Evolutionary conservation across 768 basidiomycete species (phyloP), one percentile per base, ranked within the genome.

Genomic region (Phaeotremella fagi): DNA sequence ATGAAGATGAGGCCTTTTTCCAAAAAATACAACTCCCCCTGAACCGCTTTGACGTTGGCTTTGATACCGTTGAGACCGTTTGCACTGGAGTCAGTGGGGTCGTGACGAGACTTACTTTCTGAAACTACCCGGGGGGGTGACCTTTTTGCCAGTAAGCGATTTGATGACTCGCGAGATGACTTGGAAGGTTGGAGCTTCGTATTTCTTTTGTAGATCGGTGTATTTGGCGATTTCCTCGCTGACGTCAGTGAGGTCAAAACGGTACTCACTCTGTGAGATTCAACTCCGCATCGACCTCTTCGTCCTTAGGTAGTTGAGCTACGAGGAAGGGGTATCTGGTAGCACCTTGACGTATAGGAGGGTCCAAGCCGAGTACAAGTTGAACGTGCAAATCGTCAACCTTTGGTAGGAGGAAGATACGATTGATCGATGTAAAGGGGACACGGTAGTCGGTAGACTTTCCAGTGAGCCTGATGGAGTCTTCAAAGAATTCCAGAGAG

Each of bases 391-490:
- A 83, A 61, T 98, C 95, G 67, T 99, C 95, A 22, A 78, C 73
- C 71, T 95, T 94, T 15, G 95, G 95, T 3, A 99, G 79, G 22
- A 98, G 79, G 80, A 98, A 99, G 7, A 98, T 77, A 53, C 83
- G 81, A 22, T 87, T 84, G 62, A 99, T 89, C 58, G 86, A 87
- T 31, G 82, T 80, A 75, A 92, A 95, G 22, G 88, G 79, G 53
- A 99, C 89, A 76, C 97, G 91, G 81, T 99, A 99, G 75, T 99
- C 95, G 76, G 98, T 98, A 1, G 92, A 97, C 77, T 97, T 95
- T 48, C 95, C 95, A n/a, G 91, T 86, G 27, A 98, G 77, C 37
- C 95, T 85, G 69, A 99, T 75, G 78, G 91, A 98, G 48, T 88
- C 88, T 23, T 84, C 84, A 79, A 89, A 97, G 87, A 99, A 90